A percentile compares a stretch with the other conserved stretches of the same genome.
Evolutionary conservation across 1,139 yeast species (phyloP).

Genomic region (Kazachstania sp.): DNA sequence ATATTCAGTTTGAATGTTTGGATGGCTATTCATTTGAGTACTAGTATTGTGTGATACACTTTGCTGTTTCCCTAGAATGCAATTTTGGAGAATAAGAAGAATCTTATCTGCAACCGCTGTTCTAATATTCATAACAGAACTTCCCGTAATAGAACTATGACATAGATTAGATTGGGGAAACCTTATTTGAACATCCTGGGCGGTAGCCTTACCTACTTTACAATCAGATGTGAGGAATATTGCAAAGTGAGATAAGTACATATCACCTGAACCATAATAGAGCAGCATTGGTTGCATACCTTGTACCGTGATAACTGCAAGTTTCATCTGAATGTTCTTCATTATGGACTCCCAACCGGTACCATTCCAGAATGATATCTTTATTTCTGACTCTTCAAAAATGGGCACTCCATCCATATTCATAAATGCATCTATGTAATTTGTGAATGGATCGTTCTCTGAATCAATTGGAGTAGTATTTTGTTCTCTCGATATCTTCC

Average conservation of each 20-base stretch:
- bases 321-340: constrained; percentile 2
- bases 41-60: background rate
- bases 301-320: constrained; percentile 52
- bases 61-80: background rate
- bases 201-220: constrained; percentile 24
- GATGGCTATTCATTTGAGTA: too few species aligned
- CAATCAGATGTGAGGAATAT: constrained; percentile 16
- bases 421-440: background rate
- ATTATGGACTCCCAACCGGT: constrained; percentile 14
- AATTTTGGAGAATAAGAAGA: background rate
- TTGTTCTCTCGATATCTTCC: too few species aligned
- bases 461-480: too few species aligned
- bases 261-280: constrained; percentile 43
- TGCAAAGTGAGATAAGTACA: constrained; percentile 10
- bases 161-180: background rate
- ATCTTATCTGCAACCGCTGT: constrained; percentile 10
- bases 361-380: constrained; percentile 20
- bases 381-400: constrained; percentile 11
- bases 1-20: too few species aligned
- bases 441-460: background rate
- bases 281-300: constrained; percentile 89
- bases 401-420: background rate
- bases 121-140: constrained; percentile 11
- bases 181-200: constrained; percentile 11
- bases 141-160: background rate